These are phyloP conservation scores for Stemphylium vesicarium DNA, from an alignment of 2,329 filamentous ascomycete species.

Conservation along the genomic window DNA sequence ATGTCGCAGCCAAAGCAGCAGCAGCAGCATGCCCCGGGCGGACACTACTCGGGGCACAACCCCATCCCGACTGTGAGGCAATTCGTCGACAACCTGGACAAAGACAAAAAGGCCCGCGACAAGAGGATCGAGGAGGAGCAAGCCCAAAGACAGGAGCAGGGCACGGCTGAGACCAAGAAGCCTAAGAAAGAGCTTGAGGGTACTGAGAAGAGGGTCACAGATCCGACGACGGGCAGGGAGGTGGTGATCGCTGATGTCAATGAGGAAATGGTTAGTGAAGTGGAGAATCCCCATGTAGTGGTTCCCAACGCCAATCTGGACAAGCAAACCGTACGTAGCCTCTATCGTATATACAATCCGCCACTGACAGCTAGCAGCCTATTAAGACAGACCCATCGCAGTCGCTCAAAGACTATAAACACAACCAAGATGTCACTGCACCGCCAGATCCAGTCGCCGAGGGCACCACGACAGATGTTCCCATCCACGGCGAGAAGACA, in stretches of 20 bases:
- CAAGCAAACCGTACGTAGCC: slow-evolving; percentile 65
- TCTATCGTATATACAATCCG: neutral
- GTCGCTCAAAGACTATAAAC: slow-evolving; percentile 78
- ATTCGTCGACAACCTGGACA: slow-evolving; percentile 80
- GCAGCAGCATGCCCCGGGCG: slow-evolving; percentile 60
- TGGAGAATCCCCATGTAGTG: slow-evolving; percentile 75
- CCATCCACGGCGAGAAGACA: slow-evolving; percentile 94
- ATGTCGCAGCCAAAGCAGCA: slow-evolving; percentile 55
- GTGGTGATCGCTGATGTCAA: slow-evolving; percentile 86
- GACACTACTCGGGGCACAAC: slow-evolving; percentile 81
- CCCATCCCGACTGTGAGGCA: slow-evolving; percentile 86
- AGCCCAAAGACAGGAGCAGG: slow-evolving; percentile 40
- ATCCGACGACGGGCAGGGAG: slow-evolving; percentile 85
- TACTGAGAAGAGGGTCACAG: slow-evolving; percentile 70
- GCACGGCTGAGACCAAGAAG: slow-evolving; percentile 46
- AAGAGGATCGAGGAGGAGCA: slow-evolving; percentile 66
- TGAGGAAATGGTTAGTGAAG: slow-evolving; percentile 70
- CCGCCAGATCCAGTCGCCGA: slow-evolving; percentile 85
- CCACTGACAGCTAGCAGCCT: slow-evolving; percentile 48
- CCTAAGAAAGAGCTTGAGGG: slow-evolving; percentile 57
- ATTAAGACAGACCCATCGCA: slow-evolving; percentile 75
- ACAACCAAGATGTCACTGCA: slow-evolving; percentile 86
- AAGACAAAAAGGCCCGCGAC: slow-evolving; percentile 78
- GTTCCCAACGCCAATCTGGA: slow-evolving; percentile 89
- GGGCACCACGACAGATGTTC: slow-evolving; percentile 88